phyloP scores from a whole-genome alignment of 352 stramenopile genomes.

The Phytophthora sojae region DNA sequence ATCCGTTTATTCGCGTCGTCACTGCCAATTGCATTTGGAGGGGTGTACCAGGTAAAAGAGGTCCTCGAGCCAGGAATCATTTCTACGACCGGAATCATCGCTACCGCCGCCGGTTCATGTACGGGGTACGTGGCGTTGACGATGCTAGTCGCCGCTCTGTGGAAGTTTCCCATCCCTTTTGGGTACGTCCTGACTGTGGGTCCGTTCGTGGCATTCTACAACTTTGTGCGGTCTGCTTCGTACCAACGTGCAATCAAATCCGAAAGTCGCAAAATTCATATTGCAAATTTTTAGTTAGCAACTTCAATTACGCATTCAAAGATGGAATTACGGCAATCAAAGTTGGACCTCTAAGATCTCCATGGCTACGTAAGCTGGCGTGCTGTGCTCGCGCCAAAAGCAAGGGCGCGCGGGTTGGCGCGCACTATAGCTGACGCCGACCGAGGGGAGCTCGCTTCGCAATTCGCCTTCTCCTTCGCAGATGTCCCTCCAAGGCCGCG shows the following conservation, averaged over 20 bases:
- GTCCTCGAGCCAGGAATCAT: constrained; percentile 17
- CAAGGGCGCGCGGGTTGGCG: neutral
- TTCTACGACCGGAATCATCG: constrained; percentile 4
- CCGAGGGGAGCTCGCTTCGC: neutral
- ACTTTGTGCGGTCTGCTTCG: no score
- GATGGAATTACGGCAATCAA: no score
- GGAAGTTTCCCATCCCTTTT: constrained; percentile 33
- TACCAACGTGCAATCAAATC: no score
- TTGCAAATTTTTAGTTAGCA: no score
- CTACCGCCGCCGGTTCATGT: constrained; percentile 14
- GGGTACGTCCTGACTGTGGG: constrained; percentile 26
- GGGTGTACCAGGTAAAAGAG: constrained; percentile 18
- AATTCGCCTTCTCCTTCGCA: neutral
- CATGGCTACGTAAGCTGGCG: neutral
- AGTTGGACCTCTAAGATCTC: no score
- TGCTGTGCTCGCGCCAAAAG: neutral
- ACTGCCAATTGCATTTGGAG: constrained; percentile 15
- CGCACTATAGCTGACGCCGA: neutral
- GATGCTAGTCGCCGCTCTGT: constrained; percentile 16
- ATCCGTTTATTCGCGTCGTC: constrained; percentile 25
- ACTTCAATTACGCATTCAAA: no score
- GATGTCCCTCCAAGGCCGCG: neutral
- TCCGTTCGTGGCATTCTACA: constrained; percentile 25
- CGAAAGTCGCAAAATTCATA: no score
- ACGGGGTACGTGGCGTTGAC: constrained; percentile 18